Conservation (phyloP, 164 flowering plant species). For the Litsea cubeba region DNA sequence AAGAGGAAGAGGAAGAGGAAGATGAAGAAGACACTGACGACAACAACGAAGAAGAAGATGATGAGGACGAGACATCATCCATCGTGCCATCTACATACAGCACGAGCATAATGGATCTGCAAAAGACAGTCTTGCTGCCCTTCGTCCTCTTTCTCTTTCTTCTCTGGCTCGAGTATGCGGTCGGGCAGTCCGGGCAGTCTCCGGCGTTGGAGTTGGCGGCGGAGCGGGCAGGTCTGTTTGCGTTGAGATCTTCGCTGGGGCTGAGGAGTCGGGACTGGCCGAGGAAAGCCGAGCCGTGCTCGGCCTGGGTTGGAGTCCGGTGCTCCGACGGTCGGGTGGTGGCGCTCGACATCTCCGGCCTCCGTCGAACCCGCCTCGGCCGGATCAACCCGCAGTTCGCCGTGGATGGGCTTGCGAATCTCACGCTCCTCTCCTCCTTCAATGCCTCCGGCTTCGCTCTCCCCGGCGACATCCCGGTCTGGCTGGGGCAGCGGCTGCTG, state of each 20-base stretch:
- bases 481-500: constrained; percentile 45
- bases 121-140: not conserved
- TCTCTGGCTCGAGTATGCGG: not conserved
- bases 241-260: constrained; percentile 75
- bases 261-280: constrained; percentile 85
- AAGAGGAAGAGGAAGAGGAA: not conserved
- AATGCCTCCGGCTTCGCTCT: constrained; percentile 64
- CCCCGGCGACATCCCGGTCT: constrained; percentile 66
- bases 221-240: constrained; percentile 50
- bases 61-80: not conserved
- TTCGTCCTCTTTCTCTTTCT: not conserved
- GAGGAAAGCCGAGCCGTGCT: constrained; percentile 56
- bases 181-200: not conserved
- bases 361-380: constrained; percentile 48
- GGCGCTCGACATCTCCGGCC: constrained; percentile 49
- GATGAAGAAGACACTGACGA: not conserved
- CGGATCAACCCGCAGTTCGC: constrained; percentile 42
- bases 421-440: constrained; percentile 42
- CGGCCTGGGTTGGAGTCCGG: constrained; percentile 50
- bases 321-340: constrained; percentile 52
- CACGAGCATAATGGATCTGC: not conserved
- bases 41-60: not conserved
- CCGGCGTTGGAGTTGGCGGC: constrained; percentile 11
- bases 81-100: not conserved
- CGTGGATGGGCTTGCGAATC: constrained; percentile 54